These are phyloP conservation scores for Fusarium musae DNA, from an alignment of 2,329 filamentous ascomycete genomes.

Conservation along the genomic window DNA sequence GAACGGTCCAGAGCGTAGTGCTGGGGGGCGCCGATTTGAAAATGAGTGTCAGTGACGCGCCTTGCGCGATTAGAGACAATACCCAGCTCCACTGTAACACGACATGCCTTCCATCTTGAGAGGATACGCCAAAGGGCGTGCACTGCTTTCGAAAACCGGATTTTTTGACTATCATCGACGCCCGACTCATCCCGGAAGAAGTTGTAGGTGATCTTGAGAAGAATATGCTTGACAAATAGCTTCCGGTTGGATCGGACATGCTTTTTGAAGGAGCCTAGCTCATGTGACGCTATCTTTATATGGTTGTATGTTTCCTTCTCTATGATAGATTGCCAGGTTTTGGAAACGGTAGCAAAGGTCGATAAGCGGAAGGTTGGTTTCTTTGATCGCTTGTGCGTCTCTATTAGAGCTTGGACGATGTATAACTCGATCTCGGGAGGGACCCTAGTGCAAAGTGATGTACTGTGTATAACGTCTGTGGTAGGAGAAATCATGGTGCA, in stretches of 20 bases:
- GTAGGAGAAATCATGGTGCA: not conserved
- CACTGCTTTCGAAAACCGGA: not conserved
- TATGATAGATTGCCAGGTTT: slow-evolving; percentile 2
- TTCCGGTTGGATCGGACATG: not conserved
- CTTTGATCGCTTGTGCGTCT: too few relatives aligned
- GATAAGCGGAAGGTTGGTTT: not conserved
- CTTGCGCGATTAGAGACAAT: not conserved
- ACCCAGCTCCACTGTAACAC: slow-evolving; percentile 21
- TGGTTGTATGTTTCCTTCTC: slow-evolving; percentile 8
- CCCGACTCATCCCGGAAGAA: accelerated
- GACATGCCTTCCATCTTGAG: slow-evolving; percentile 5
- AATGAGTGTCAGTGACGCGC: accelerated
- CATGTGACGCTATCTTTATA: not conserved
- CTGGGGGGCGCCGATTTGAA: too few relatives aligned
- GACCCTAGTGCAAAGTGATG: accelerated
- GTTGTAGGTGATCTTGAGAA: slow-evolving; percentile 9
- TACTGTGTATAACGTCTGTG: not conserved
- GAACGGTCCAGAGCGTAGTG: too few relatives aligned
- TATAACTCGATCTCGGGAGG: not conserved
- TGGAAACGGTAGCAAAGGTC: slow-evolving; percentile 9
- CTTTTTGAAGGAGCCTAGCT: not conserved
- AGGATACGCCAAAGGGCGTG: slow-evolving; percentile 15
- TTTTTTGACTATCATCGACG: too few relatives aligned
- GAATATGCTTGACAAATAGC: slow-evolving; percentile 2
- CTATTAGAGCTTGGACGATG: not conserved